Base-by-base conservation (phyloP, 2,329 filamentous ascomycete species). In the Talaromyces sp. region DNA sequence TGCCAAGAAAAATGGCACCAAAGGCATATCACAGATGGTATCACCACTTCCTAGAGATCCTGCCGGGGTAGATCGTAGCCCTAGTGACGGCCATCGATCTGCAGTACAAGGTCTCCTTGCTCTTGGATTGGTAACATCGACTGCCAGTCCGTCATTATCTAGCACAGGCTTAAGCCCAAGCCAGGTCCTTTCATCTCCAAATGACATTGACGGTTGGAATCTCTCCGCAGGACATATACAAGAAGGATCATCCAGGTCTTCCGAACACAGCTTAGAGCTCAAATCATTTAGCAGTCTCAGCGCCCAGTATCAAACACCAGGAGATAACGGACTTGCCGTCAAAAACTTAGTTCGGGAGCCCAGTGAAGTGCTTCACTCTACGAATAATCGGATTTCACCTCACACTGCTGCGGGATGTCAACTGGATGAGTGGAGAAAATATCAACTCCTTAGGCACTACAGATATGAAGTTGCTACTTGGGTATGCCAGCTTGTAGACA, bases 401-500 rank as follows among this genome's bases (percentile, higher is more conserved):
- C 28, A 4, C 28, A 54, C 36, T 3, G 36, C 36, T 2, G 36
- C 16, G 14, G 16, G 5, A n/a, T 7, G 16, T 16, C 16, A 14
- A 40, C 36, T 40, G 1, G 36, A 14, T 40, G 67, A 18, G 62
- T 31, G 54, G 1, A 62, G 64, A 28, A 68, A 59, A n/a, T 68
- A 79, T 4, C 74, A 76, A 1, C 65, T 81, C 1, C 60, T 81
- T 12, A 73, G 77, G n/a, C 72, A 79, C 59, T 81, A 79, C 59
- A 70, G 77, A 52, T 81, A 81, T 57, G 72, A 78, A 47, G 71
- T 81, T 34, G 78, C 79, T 5, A 75, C 78, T 23, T 81, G 79
- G 78, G 79, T 81, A 69, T 58, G 73, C 69, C 30, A n/a, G 30
- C 30, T 16, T 18, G n/a, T n/a, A 31, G 1, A 10, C 44, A 0